A percentile compares a stretch with the other conserved stretches of the same genome.
Conservation (phyloP, 257 asterid genomes). For the Misopates orontium region DNA sequence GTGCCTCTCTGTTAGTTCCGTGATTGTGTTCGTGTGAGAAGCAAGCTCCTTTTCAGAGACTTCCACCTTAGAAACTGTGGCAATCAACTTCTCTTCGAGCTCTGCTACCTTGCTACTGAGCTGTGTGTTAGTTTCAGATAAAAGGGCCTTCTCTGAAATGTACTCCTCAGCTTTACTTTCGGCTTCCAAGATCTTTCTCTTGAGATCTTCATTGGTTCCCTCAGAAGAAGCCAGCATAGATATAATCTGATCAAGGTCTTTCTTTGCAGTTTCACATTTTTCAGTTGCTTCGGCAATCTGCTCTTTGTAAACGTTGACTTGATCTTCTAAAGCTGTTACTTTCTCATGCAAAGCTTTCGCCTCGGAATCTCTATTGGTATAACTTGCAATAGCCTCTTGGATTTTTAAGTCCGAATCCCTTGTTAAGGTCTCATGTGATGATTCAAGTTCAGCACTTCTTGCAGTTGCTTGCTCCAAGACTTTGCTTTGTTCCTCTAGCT, state of each 20-base stretch:
- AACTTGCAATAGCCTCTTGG: conserved; percentile 61
- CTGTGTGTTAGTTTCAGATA: conserved; percentile 54
- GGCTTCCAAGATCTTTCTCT: conserved; percentile 52
- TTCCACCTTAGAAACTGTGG: conserved; percentile 54
- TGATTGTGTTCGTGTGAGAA: conserved; percentile 57
- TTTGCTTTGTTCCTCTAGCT: conserved; percentile 56
- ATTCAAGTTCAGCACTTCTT: conserved; percentile 60
- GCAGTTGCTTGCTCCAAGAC: conserved; percentile 58
- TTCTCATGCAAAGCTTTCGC: conserved; percentile 58
- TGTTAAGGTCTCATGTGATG: conserved; percentile 51
- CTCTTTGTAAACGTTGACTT: conserved; percentile 54
- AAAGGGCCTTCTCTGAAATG: conserved; percentile 57
- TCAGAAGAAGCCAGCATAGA: conserved; percentile 59
- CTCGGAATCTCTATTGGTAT: conserved; percentile 68
- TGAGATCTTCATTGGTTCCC: conserved; percentile 51
- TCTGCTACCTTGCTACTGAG: conserved; percentile 54
- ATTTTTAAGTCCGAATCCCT: conserved; percentile 64
- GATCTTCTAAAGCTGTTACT: conserved; percentile 57
- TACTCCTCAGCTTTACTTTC: conserved; percentile 54
- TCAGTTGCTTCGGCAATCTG: conserved; percentile 69
- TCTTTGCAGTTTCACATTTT: conserved; percentile 41
- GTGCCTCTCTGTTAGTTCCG: conserved; percentile 64
- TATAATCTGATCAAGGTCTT: conserved; percentile 59
- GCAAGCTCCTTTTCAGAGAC: conserved; percentile 50
- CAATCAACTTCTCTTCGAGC: conserved; percentile 51